phyloP scores from a whole-genome alignment of 805 yeast species.

The Ogataea minuta region DNA sequence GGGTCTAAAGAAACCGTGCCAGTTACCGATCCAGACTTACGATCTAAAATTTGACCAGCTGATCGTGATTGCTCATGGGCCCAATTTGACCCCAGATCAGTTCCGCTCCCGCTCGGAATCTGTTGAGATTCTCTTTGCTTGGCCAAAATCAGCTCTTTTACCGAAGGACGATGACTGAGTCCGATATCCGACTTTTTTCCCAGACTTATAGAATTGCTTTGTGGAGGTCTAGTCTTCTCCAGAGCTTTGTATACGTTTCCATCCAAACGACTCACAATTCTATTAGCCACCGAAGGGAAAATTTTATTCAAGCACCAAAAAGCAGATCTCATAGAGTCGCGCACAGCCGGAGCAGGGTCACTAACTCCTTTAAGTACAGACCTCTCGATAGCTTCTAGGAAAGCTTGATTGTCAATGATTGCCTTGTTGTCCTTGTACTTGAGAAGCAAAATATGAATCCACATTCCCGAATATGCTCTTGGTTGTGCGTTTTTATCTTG shows the following conservation, averaged over 20 bases:
- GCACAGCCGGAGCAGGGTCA: conserved; percentile 78
- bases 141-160: conserved; percentile 46
- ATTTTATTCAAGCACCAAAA: conserved; percentile 66
- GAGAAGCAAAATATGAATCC: conserved; percentile 63
- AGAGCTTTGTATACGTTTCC: conserved; percentile 53
- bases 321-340: conserved; percentile 69
- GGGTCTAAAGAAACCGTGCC: conserved; percentile 11
- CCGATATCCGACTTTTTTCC: conserved; percentile 9
- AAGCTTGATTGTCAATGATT: conserved; percentile 32
- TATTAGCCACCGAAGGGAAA: conserved; percentile 53
- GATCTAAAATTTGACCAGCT: conserved; percentile 4
- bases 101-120: neutral
- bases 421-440: conserved; percentile 42
- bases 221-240: conserved; percentile 53
- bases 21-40: conserved; percentile 4
- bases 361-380: conserved; percentile 58
- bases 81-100: neutral
- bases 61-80: conserved; percentile 3
- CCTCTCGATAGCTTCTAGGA: conserved; percentile 46
- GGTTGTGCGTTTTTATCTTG: conserved; percentile 73
- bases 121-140: conserved; percentile 34
- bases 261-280: conserved; percentile 39
- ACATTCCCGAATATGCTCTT: conserved; percentile 62
- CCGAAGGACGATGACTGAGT: conserved; percentile 41
- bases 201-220: conserved; percentile 14